Evolutionary conservation across 305 asterid species (phyloP).

Genomic region (Andrographis paniculata): DNA sequence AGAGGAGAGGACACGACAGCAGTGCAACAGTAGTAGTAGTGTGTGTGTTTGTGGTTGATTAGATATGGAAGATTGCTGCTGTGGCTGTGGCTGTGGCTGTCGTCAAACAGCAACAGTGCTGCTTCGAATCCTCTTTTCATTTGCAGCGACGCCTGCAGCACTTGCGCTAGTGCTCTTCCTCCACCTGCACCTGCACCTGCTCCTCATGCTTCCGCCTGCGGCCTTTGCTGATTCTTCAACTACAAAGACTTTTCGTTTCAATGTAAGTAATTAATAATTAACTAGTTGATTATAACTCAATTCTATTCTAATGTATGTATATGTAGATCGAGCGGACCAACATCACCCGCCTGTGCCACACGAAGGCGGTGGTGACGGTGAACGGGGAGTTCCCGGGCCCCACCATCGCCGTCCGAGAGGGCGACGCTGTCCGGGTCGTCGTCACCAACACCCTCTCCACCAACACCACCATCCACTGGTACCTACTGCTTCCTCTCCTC

Average conservation of each 20-base stretch:
- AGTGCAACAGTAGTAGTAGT: too few relatives aligned
- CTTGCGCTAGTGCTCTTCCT: too few relatives aligned
- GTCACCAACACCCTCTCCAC: constrained; percentile 44
- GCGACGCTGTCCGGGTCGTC: constrained; percentile 51
- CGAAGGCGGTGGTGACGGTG: constrained; percentile 39
- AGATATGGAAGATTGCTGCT: too few relatives aligned
- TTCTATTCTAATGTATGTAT: background rate
- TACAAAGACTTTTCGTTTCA: constrained; percentile 36
- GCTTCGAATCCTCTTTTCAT: too few relatives aligned
- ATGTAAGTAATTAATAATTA: constrained; percentile 23
- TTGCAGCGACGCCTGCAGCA: too few relatives aligned
- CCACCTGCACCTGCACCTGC: too few relatives aligned
- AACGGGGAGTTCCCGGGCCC: constrained; percentile 77
- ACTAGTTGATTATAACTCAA: background rate
- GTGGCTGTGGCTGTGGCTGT: too few relatives aligned
- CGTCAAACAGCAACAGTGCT: too few relatives aligned
- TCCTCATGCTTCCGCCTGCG: constrained; percentile 6
- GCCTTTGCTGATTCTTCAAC: constrained; percentile 30
- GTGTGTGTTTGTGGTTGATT: too few relatives aligned
- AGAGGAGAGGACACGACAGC: too few relatives aligned
- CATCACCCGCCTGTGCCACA: constrained; percentile 50
- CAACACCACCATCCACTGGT: constrained; percentile 77
- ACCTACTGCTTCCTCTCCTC: too few relatives aligned
- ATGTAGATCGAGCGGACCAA: constrained; percentile 60
- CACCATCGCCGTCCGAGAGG: constrained; percentile 55